These are phyloP conservation scores for Saturnispora sanitii DNA, from an alignment of 805 yeast species.

Conservation along the genomic window DNA sequence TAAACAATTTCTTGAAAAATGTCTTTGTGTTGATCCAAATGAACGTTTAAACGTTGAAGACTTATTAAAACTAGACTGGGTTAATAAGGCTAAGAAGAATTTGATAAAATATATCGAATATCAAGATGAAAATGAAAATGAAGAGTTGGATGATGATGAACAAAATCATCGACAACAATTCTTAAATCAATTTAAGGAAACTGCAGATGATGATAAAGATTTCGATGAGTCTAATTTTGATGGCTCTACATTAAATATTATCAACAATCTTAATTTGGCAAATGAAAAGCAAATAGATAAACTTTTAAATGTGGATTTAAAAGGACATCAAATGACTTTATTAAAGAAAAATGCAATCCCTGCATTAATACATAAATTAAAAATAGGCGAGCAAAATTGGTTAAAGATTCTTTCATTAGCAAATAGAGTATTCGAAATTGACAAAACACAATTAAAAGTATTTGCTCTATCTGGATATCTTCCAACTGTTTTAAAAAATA, in stretches of 20 bases:
- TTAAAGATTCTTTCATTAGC: neutral
- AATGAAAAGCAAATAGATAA: neutral
- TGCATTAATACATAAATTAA: neutral
- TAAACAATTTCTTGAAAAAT: too few species aligned
- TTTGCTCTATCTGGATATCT: conserved; percentile 1
- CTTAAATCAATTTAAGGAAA: neutral
- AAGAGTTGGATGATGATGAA: neutral
- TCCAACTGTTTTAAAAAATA: neutral
- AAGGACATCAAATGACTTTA: neutral
- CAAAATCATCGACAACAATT: neutral
- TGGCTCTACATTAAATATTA: neutral
- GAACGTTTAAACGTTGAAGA: conserved; percentile 46
- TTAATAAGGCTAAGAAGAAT: conserved; percentile 19
- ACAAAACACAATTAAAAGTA: neutral
- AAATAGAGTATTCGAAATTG: neutral
- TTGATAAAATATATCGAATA: conserved; percentile 6
- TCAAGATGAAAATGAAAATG: too few species aligned
- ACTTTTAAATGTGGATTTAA: neutral
- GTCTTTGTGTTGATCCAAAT: too few species aligned
- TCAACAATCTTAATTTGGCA: neutral
- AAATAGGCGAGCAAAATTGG: neutral
- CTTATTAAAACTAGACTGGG: conserved; percentile 55
- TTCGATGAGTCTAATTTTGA: neutral
- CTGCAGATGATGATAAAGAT: neutral
- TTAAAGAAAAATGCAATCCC: neutral